phyloP scores from a whole-genome alignment of 768 basidiomycete genomes.

The Boletellus emodensis region DNA sequence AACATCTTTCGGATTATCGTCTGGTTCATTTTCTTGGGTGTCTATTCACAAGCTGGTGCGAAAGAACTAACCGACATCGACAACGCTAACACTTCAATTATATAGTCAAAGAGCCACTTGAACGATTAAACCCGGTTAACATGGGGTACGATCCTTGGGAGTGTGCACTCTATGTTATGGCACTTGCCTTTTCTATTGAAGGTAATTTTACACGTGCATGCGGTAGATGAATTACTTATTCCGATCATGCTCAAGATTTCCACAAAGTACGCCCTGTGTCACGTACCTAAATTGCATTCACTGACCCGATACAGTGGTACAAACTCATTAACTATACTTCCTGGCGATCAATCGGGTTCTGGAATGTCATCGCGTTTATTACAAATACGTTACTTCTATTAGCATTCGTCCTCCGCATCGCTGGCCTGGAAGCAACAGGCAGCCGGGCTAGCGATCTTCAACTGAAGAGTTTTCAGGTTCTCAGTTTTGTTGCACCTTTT shows the following conservation, averaged over 20 bases:
- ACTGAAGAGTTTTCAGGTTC: constrained; percentile 77
- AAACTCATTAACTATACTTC: constrained; percentile 72
- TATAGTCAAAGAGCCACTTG: constrained; percentile 71
- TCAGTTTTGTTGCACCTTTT: constrained; percentile 84
- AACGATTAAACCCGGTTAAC: constrained; percentile 56
- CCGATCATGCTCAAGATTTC: constrained; percentile 16
- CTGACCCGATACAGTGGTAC: constrained; percentile 46
- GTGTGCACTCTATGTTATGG: constrained; percentile 71
- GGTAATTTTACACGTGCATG: constrained; percentile 41
- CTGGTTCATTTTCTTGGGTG: constrained; percentile 74
- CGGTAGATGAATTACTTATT: constrained; percentile 37
- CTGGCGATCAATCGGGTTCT: constrained; percentile 79
- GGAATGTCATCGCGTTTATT: constrained; percentile 64
- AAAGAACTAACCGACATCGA: background rate
- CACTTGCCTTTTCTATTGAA: constrained; percentile 74
- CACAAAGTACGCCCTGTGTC: constrained; percentile 16
- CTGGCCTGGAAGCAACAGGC: constrained; percentile 41
- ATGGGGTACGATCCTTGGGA: constrained; percentile 76
- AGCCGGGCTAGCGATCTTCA: constrained; percentile 38
- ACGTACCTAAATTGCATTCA: background rate
- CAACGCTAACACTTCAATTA: constrained; percentile 1
- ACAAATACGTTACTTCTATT: constrained; percentile 70
- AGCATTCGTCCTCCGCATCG: constrained; percentile 72
- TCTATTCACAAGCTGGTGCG: constrained; percentile 82
- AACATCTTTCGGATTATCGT: constrained; percentile 74